Base-by-base conservation (phyloP, 2,329 filamentous ascomycete species). In the Falciphora oryzae region DNA sequence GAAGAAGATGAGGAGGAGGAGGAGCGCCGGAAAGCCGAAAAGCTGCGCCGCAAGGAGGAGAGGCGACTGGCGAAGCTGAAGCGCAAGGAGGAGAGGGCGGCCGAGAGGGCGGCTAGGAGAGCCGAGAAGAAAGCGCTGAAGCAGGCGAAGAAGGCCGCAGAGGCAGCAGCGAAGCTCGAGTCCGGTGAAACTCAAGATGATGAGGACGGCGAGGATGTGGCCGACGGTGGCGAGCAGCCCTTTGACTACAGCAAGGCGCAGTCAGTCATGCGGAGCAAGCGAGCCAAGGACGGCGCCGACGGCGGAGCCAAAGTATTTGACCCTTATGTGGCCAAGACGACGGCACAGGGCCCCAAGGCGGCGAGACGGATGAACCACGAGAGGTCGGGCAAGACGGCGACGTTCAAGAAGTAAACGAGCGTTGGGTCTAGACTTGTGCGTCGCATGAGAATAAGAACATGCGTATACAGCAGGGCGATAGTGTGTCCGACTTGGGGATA, bases 41-140 rank as follows among this genome's bases (percentile, higher is more conserved):
- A 65, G 22, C 66, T 68, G 31, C 63, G 66, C 11, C 64, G 65
- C 57, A 69, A 66, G 68, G 68, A 64, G 67, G 68, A 65, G 50
- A 66, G 59, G 35, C 63, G 59, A 38, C 35, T 29, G 57, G 27
- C 70, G 59, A 73, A 78, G 50, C 74, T 77, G 65, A 75, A 76
- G 28, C 5, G 71, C 63, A 72, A 77, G 31, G 76, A 78, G 63
- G 77, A 78, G n/a, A 77, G 78, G 35, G 76, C 77, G 59, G 75
- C 75, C 0, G 75, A 77, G 63, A 66, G 25, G 63, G 60, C 27
- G 57, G 61, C 53, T 61, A 65, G 59, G 62, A 65, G 53, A 53
- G 65, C n/a, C 35, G 65, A 35, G 63, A 67, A 53, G 62, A 68
- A 59, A 67, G 65, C 61, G 5, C 62, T 56, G 57, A 68, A 65